Percentiles rank a stretch among this genome's conserved stretches.
phyloP scores from a whole-genome alignment of 106 monocot genomes.

The Amphibolis antarctica region DNA sequence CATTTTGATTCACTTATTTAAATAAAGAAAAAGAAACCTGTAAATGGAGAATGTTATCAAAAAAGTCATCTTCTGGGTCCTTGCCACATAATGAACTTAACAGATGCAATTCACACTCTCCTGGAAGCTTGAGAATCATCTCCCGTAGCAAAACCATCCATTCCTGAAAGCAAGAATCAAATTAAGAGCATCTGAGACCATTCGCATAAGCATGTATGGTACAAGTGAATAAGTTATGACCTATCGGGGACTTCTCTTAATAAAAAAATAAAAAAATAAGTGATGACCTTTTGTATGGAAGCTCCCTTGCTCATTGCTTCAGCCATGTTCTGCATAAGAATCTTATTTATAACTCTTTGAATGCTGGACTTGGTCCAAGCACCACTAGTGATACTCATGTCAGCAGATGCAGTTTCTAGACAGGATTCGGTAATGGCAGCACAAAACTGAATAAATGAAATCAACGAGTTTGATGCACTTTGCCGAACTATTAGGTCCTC shows the following conservation, averaged over 20 bases:
- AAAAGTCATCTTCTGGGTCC: slow-evolving; percentile 81
- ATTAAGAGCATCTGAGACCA: neutral
- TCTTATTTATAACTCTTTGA: slow-evolving; percentile 32
- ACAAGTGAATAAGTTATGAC: too few relatives aligned
- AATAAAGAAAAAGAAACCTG: slow-evolving; percentile 40
- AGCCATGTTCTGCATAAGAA: slow-evolving; percentile 51
- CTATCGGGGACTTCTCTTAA: too few relatives aligned
- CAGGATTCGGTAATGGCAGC: slow-evolving; percentile 11
- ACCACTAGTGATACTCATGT: neutral
- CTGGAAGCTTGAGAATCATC: slow-evolving; percentile 58
- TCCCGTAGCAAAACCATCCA: slow-evolving; percentile 72
- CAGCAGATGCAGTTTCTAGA: neutral
- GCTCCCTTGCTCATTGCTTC: slow-evolving; percentile 71
- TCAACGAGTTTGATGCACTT: slow-evolving; percentile 62
- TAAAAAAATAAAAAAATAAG: neutral
- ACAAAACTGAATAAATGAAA: slow-evolving; percentile 58
- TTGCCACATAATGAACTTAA: slow-evolving; percentile 49
- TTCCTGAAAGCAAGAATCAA: slow-evolving; percentile 36
- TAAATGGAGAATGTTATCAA: slow-evolving; percentile 81
- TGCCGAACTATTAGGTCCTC: slow-evolving; percentile 69
- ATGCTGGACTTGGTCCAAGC: slow-evolving; percentile 35
- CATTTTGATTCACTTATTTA: neutral
- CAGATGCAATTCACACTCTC: slow-evolving; percentile 31
- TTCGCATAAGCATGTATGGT: too few relatives aligned
- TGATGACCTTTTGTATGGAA: slow-evolving; percentile 44